Percentiles rank a stretch among this genome's conserved stretches.
Evolutionary conservation across 257 asterid species (phyloP).

Genomic region (Nyctanthes arbortristis): DNA sequence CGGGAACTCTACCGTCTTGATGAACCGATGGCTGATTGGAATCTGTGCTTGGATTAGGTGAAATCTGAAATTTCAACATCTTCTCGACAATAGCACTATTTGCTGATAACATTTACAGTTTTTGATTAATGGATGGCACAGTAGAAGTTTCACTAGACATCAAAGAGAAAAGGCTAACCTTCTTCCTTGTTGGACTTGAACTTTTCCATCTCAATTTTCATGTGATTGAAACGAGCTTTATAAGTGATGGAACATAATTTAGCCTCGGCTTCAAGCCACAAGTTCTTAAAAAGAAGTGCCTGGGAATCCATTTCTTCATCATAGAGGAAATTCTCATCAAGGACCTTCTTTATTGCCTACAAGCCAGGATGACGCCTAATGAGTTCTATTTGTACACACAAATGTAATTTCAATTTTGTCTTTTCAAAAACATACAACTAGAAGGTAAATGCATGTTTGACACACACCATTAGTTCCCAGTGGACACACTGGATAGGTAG

Average conservation of each 20-base stretch:
- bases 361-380: conserved; percentile 23
- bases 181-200: conserved; percentile 38
- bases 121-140: neutral
- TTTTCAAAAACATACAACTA: too few relatives aligned
- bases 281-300: conserved; percentile 67
- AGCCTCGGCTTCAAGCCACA: conserved; percentile 98
- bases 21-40: neutral
- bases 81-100: conserved; percentile 17
- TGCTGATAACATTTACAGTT: conserved; percentile 26
- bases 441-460: neutral
- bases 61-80: conserved; percentile 8
- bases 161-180: conserved; percentile 44
- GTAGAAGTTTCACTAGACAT: neutral
- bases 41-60: conserved; percentile 17
- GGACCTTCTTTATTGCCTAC: conserved; percentile 81
- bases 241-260: conserved; percentile 73
- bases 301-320: conserved; percentile 61
- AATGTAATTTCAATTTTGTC: conserved; percentile 43
- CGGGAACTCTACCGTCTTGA: neutral
- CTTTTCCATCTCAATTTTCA: conserved; percentile 68
- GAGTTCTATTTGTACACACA: neutral
- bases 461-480: neutral
- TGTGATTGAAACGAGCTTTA: conserved; percentile 72
- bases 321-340: conserved; percentile 62
- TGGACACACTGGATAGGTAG: neutral